Conservation (phyloP, 192 early-diverging fungal genomes). For the Mortierella alpina region DNA sequence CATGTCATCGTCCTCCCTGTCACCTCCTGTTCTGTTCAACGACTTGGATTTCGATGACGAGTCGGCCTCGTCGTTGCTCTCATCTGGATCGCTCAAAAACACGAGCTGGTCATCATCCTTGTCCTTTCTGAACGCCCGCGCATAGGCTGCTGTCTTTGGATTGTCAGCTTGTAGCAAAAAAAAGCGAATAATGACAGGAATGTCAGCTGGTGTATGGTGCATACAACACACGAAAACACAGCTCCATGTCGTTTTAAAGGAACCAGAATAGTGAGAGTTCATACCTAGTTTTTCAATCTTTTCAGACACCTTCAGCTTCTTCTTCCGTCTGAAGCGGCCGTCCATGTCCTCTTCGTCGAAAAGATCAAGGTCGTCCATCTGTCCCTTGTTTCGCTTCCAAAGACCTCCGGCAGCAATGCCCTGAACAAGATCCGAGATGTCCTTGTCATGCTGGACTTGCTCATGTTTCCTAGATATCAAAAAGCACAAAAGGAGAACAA, state of each 20-base stretch:
- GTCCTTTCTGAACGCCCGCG: slow-evolving; percentile 37
- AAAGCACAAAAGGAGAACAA: no score
- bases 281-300: slow-evolving; percentile 52
- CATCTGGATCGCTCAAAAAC: slow-evolving; percentile 48
- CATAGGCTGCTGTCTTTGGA: slow-evolving; percentile 37
- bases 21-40: not conserved
- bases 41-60: not conserved
- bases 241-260: no score
- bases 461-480: slow-evolving; percentile 32
- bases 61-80: slow-evolving; percentile 24
- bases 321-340: slow-evolving; percentile 46
- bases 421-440: slow-evolving; percentile 42
- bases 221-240: not conserved
- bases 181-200: not conserved
- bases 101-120: slow-evolving; percentile 37
- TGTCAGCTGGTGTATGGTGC: not conserved
- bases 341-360: slow-evolving; percentile 49
- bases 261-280: not conserved
- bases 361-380: slow-evolving; percentile 39
- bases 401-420: slow-evolving; percentile 45
- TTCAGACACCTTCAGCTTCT: slow-evolving; percentile 44
- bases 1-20: slow-evolving; percentile 10
- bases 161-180: slow-evolving; percentile 28
- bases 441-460: slow-evolving; percentile 40
- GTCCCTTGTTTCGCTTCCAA: slow-evolving; percentile 50